Evolutionary conservation across 345 rosid species (phyloP).

Genomic region (Gossypium longicalyx): DNA sequence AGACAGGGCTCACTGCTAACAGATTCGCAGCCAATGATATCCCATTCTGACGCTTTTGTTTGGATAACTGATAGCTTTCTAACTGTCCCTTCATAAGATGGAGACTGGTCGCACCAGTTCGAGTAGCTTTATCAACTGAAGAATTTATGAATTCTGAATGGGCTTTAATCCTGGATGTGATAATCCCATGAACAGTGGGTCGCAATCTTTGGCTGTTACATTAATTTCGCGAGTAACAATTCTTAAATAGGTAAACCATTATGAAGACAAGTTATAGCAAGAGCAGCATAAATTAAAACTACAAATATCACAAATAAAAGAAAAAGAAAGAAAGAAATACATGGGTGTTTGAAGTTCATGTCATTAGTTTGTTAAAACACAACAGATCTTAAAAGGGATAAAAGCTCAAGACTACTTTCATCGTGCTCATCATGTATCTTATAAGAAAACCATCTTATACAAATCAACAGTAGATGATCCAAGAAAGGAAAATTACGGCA

Average conservation of each 20-base stretch:
- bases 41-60: slow-evolving; percentile 82
- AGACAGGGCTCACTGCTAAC: slow-evolving; percentile 92
- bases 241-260: slow-evolving; percentile 5
- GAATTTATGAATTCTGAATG: slow-evolving; percentile 53
- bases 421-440: not conserved
- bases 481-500: not conserved
- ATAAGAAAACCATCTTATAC: not conserved
- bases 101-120: slow-evolving; percentile 37
- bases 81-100: slow-evolving; percentile 60
- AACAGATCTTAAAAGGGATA: slow-evolving; percentile 8
- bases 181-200: slow-evolving; percentile 90
- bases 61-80: slow-evolving; percentile 56
- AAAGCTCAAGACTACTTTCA: not conserved
- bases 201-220: slow-evolving; percentile 85
- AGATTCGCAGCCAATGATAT: slow-evolving; percentile 57
- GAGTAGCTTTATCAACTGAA: slow-evolving; percentile 52
- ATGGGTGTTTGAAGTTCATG: slow-evolving; percentile 3
- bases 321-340: not conserved
- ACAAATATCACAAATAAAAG: not conserved
- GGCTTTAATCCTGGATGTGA: slow-evolving; percentile 80
- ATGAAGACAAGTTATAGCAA: not conserved
- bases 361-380: slow-evolving; percentile 8
- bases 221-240: slow-evolving; percentile 17
- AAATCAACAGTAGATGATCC: not conserved
- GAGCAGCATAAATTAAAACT: not conserved